Percentiles rank a stretch among this genome's conserved stretches.
phyloP scores from a whole-genome alignment of 768 basidiomycete species.

The Cytidiella melzeri region DNA sequence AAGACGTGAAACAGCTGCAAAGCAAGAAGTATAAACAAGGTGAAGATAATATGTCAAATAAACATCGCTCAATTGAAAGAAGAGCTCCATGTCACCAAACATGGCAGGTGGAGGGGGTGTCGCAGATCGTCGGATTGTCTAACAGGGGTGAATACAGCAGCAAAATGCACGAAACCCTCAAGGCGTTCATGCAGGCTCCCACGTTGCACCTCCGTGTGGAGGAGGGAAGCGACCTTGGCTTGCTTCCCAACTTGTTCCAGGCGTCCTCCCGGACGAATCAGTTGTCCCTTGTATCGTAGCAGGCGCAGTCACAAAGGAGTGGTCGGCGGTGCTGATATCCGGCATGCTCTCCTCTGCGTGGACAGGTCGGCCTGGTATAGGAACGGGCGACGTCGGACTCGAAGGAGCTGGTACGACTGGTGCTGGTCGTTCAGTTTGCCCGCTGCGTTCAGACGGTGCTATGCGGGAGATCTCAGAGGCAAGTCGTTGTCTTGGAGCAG shows the following conservation, averaged over 20 bases:
- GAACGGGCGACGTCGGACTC: constrained; percentile 12
- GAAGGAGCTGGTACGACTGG: neutral
- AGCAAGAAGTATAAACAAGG: neutral
- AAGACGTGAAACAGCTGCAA: neutral
- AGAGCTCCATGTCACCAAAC: neutral
- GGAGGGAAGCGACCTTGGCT: constrained; percentile 25
- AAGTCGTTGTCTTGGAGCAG: neutral
- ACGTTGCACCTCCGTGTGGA: constrained; percentile 11
- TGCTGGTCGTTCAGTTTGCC: constrained; percentile 13
- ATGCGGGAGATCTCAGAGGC: constrained; percentile 5
- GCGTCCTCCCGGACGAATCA: constrained; percentile 42
- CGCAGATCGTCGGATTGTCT: neutral
- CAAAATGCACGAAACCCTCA: constrained; percentile 1
- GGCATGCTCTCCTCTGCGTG: constrained; percentile 34
- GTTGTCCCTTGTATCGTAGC: constrained; percentile 52
- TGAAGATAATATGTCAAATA: neutral
- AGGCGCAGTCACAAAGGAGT: constrained; percentile 64
- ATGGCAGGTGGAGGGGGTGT: neutral
- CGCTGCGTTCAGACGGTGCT: constrained; percentile 10
- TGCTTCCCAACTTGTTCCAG: constrained; percentile 41
- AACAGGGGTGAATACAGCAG: neutral
- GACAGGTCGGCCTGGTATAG: constrained; percentile 19
- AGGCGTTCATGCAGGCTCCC: constrained; percentile 10
- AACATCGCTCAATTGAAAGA: neutral
- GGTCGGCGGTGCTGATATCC: constrained; percentile 64